Conservation (phyloP, 257 asterid species). For the Solanum sejunctum region DNA sequence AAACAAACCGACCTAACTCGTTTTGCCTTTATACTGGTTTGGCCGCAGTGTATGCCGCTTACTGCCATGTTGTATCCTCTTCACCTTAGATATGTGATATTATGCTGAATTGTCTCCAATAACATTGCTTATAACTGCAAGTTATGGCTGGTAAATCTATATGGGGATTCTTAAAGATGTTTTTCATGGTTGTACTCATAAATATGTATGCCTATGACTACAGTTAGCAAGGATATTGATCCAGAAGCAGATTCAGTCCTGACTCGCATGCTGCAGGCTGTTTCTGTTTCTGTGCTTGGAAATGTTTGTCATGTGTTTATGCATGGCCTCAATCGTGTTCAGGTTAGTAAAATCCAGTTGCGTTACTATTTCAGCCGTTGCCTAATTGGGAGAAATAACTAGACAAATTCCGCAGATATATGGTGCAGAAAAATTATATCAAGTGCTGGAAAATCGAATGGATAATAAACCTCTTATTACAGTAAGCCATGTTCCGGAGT, state of each 20-base stretch:
- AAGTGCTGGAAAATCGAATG: slow-evolving; percentile 47
- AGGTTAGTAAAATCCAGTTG: slow-evolving; percentile 17
- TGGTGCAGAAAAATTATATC: slow-evolving; percentile 73
- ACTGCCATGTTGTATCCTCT: not conserved
- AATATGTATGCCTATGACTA: not conserved
- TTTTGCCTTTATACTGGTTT: not conserved
- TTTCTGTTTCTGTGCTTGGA: slow-evolving; percentile 85
- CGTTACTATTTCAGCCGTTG: not conserved
- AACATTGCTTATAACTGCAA: not conserved
- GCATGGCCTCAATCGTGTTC: slow-evolving; percentile 86
- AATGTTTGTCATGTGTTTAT: slow-evolving; percentile 87
- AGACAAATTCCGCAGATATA: slow-evolving; percentile 34
- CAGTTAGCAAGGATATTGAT: slow-evolving; percentile 66
- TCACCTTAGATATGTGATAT: not conserved
- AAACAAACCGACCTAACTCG: not conserved
- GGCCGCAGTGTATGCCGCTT: not conserved
- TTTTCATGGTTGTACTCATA: not conserved
- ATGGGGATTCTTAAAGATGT: not conserved
- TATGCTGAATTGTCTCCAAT: not conserved
- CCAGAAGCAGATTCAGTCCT: slow-evolving; percentile 58
- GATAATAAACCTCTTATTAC: slow-evolving; percentile 59
- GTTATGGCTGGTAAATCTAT: not conserved
- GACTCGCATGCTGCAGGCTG: slow-evolving; percentile 68
- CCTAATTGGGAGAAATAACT: not conserved
- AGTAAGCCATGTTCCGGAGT: slow-evolving; percentile 23